These are phyloP conservation scores for Pseudopithomyces chartarum DNA, from an alignment of 2,329 filamentous ascomycete genomes.

Conservation along the genomic window DNA sequence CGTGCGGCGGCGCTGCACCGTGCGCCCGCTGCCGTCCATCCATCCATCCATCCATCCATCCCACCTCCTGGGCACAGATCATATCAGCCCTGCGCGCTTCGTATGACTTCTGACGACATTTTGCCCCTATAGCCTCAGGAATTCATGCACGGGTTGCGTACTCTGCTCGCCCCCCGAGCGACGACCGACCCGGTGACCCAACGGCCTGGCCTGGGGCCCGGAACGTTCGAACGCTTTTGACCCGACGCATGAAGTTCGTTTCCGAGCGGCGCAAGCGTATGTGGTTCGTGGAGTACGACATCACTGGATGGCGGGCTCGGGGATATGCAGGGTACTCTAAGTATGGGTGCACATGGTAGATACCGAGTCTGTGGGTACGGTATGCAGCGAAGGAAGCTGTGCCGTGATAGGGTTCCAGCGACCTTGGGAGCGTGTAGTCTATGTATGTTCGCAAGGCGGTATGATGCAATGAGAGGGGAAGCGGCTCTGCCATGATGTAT, in stretches of 20 bases:
- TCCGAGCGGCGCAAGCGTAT: not conserved
- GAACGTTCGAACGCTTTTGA: not conserved
- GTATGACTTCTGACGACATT: not conserved
- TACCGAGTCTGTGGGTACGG: not conserved
- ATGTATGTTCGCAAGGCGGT: too few species aligned
- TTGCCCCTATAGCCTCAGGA: not conserved
- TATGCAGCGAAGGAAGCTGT: not conserved
- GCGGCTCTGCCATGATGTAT: not conserved
- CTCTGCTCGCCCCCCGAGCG: conserved; percentile 3
- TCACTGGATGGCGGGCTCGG: not conserved
- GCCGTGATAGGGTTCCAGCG: not conserved
- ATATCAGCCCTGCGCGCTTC: conserved; percentile 10
- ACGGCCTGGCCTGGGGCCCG: not conserved
- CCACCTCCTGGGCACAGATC: conserved; percentile 10
- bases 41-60: too few species aligned
- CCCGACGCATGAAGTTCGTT: conserved; percentile 5
- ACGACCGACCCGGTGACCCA: not conserved
- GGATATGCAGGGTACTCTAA: not conserved
- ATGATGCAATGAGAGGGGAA: not conserved
- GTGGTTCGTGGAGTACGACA: not conserved
- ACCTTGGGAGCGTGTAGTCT: not conserved
- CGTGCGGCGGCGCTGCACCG: not conserved
- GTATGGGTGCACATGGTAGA: not conserved
- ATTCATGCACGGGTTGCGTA: not conserved
- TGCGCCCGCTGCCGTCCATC: conserved; percentile 1